Base-by-base conservation (phyloP, 2,329 filamentous ascomycete species). In the Niveomyces coronatus region DNA sequence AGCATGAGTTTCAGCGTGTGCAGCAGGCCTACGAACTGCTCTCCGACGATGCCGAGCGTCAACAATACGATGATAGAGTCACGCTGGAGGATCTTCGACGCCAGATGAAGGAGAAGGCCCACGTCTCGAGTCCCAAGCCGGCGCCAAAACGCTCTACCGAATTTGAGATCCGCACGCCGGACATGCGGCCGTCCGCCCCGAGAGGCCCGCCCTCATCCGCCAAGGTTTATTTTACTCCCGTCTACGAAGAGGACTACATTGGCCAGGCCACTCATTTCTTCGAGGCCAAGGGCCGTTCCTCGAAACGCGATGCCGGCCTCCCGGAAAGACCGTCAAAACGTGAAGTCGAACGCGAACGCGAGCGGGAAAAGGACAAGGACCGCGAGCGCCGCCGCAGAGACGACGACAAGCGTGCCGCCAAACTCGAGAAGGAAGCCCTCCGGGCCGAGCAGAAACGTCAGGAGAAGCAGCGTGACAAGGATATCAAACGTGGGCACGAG, bases 1-100 rank as follows among this genome's bases (percentile, higher is more conserved):
- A 84, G 50, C 80, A 86, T 49, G 81, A 94, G 60, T 98, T 96
- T 53, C 87, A 95, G 61, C 79, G 78, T 56, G 85, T 96, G 23
- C 88, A 95, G 58, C 77, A 88, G 51, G 88, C 91, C 35, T 98
- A 94, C 61, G 91, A 96, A 61, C 69, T 91, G 20, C 74, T 98
- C 44, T 84, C 77, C 52, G 81, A 95, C 54, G 82, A 89, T 19
- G 68, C 65, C 6, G 76, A 80, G 54, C 71, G 85, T 43, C 61
- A 67, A 42, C 77, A 79, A 48, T 94, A 95, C 58, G 86, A 96
- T 60, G 78, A 86, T 37, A 73, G 80, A 54, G 68, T 82, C 44
- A 76, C 70, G 50, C 59, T 88, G 45, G 75, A 74, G 35, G 75
- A 80, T 54, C 62, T 85, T 51, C 72, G 72, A 54, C 76, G 74